A percentile compares a stretch with the other conserved stretches of the same genome.
Evolutionary conservation across 2,329 filamentous ascomycete genomes (phyloP).

Genomic region (Diplodia sapinea): DNA sequence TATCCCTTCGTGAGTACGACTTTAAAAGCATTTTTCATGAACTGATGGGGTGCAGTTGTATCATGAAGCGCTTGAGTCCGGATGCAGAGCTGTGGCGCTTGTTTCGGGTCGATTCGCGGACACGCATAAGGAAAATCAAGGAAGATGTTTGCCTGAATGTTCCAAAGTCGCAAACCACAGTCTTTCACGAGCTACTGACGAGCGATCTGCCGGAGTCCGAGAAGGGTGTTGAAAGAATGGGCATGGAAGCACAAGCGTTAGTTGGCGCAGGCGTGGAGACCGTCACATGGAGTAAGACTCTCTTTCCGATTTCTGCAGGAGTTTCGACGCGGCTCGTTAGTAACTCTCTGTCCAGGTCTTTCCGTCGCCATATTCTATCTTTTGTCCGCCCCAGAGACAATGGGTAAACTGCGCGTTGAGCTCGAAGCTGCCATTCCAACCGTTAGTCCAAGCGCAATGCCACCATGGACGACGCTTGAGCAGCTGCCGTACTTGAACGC

Average conservation of each 20-base stretch:
- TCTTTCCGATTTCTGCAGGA: slow-evolving; percentile 1
- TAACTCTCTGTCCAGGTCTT: slow-evolving; percentile 35
- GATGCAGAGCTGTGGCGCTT: background rate
- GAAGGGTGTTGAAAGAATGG: slow-evolving; percentile 29
- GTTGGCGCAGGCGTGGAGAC: slow-evolving; percentile 31
- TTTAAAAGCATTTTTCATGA: background rate
- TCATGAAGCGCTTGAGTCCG: background rate
- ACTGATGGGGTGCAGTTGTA: background rate
- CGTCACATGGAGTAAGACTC: background rate
- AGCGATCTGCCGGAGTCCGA: slow-evolving; percentile 28
- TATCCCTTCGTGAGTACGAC: background rate
- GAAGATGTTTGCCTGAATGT: background rate
- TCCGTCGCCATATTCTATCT: slow-evolving; percentile 46
- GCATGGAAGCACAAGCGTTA: slow-evolving; percentile 28
- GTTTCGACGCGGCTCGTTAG: background rate
- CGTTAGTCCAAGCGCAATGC: background rate
- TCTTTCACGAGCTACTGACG: slow-evolving; percentile 32
- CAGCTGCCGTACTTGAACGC: slow-evolving; percentile 35
- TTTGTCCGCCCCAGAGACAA: slow-evolving; percentile 41
- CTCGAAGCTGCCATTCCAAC: slow-evolving; percentile 35
- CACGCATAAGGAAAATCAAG: slow-evolving; percentile 10
- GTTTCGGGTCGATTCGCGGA: slow-evolving; percentile 3
- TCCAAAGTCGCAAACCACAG: slow-evolving; percentile 1
- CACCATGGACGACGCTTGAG: slow-evolving; percentile 1
- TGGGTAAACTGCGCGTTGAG: slow-evolving; percentile 45